A percentile compares a stretch with the other conserved stretches of the same genome.
Evolutionary conservation across 1,139 yeast species (phyloP).

Genomic region (Barnettozyma hawaiiensis): DNA sequence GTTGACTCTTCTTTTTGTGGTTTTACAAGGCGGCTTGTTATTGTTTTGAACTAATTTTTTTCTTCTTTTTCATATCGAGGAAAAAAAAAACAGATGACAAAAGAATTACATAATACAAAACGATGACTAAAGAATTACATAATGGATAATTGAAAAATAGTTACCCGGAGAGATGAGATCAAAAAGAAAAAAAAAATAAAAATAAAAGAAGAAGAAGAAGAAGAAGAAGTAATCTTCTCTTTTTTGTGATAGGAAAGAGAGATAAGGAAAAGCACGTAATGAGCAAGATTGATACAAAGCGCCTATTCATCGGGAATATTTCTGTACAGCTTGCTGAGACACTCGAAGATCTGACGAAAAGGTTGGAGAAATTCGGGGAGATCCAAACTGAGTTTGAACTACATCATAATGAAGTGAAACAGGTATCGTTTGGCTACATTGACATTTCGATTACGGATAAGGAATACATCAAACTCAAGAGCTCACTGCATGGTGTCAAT

Average conservation of each 20-base stretch:
- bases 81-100: too few relatives aligned
- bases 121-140: neutral
- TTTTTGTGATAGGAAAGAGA: neutral
- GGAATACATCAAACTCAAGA: constrained; percentile 43
- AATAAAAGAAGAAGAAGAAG: too few relatives aligned
- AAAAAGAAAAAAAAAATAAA: constrained; percentile 5
- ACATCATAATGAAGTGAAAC: constrained; percentile 37
- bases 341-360: constrained; percentile 37
- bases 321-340: constrained; percentile 47
- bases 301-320: constrained; percentile 68
- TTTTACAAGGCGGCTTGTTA: neutral
- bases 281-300: constrained; percentile 16
- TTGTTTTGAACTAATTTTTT: neutral
- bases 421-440: constrained; percentile 51
- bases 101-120: too few relatives aligned
- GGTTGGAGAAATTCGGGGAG: constrained; percentile 48
- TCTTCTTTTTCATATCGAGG: neutral
- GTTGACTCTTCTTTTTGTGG: neutral
- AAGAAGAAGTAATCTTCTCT: too few relatives aligned
- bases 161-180: constrained; percentile 8
- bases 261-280: neutral
- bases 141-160: neutral
- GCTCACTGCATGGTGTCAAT: constrained; percentile 59
- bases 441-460: constrained; percentile 48
- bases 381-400: constrained; percentile 40